phyloP scores from a whole-genome alignment of 371 early-diverging fungal genomes.

The Actinomortierella wolfii region DNA sequence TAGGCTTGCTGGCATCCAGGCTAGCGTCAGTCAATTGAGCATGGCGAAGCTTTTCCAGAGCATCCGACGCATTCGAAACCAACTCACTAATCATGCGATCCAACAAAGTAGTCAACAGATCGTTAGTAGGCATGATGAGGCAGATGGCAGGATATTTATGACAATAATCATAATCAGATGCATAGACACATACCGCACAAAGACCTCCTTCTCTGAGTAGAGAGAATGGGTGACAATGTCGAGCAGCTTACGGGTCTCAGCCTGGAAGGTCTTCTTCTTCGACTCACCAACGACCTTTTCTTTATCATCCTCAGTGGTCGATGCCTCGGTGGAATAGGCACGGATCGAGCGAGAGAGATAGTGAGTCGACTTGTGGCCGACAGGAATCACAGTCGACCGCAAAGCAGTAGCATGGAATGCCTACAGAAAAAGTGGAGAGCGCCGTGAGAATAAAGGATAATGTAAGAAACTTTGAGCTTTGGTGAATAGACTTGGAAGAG shows the following conservation, averaged over 20 bases:
- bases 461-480: conserved; percentile 9
- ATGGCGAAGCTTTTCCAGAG: conserved; percentile 95
- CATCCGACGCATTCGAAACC: conserved; percentile 98
- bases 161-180: no score
- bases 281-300: conserved; percentile 38
- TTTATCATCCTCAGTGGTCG: conserved; percentile 15
- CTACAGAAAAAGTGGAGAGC: conserved; percentile 11
- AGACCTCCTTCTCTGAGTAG: conserved; percentile 89
- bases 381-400: conserved; percentile 21
- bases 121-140: background rate
- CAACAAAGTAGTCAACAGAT: conserved; percentile 35
- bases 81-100: conserved; percentile 76
- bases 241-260: conserved; percentile 83
- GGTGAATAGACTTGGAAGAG: conserved; percentile 5
- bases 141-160: no score
- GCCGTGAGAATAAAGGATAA: background rate
- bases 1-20: conserved; percentile 63
- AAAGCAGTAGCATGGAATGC: conserved; percentile 29
- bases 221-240: conserved; percentile 87
- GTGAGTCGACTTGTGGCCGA: conserved; percentile 9
- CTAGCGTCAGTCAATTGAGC: conserved; percentile 61
- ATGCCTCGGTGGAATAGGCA: conserved; percentile 25
- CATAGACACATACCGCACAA: conserved; percentile 64
- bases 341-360: conserved; percentile 14
- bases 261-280: conserved; percentile 65